Percentiles rank a stretch among this genome's conserved stretches.
phyloP scores from a whole-genome alignment of 1,284 basidiomycete genomes.

The Pseudozyma flocculosa region DNA sequence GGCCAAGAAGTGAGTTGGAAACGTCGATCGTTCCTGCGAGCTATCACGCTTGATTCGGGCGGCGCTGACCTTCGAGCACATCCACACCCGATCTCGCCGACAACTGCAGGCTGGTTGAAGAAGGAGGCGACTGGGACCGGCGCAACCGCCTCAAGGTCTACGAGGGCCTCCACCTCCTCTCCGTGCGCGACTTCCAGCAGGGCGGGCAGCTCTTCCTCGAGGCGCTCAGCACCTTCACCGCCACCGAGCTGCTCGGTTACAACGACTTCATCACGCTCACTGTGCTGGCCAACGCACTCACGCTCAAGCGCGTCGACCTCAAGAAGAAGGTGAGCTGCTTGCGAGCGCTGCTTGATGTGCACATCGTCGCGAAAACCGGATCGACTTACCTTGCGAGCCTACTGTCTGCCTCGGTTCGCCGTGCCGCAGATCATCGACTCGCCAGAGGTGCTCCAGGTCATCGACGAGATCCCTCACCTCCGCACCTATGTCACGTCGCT shows the following conservation, averaged over 20 bases:
- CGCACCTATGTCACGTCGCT: constrained; percentile 64
- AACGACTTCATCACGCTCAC: constrained; percentile 87
- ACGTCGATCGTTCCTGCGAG: too few species aligned
- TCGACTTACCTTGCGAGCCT: too few species aligned
- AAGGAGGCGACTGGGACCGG: constrained; percentile 97
- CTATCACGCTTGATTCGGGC: too few species aligned
- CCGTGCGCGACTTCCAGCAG: constrained; percentile 71
- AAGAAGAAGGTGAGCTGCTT: constrained; percentile 77
- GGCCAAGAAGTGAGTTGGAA: constrained; percentile 80
- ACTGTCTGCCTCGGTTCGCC: constrained; percentile 6
- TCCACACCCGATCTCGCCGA: too few species aligned
- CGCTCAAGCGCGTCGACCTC: constrained; percentile 78
- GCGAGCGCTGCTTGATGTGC: too few species aligned
- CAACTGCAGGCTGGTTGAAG: constrained; percentile 79
- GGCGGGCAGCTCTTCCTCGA: constrained; percentile 73
- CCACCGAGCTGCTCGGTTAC: constrained; percentile 83
- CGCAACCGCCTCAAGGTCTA: constrained; percentile 96
- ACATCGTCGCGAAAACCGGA: too few species aligned
- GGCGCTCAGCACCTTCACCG: constrained; percentile 89
- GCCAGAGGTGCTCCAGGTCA: constrained; percentile 62
- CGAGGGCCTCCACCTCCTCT: constrained; percentile 79
- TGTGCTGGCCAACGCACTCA: constrained; percentile 76
- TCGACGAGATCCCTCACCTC: constrained; percentile 61
- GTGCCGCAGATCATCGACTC: constrained; percentile 61
- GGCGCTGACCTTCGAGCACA: too few species aligned